Base-by-base conservation (phyloP, 2,329 filamentous ascomycete genomes). In the Fusarium sp. region DNA sequence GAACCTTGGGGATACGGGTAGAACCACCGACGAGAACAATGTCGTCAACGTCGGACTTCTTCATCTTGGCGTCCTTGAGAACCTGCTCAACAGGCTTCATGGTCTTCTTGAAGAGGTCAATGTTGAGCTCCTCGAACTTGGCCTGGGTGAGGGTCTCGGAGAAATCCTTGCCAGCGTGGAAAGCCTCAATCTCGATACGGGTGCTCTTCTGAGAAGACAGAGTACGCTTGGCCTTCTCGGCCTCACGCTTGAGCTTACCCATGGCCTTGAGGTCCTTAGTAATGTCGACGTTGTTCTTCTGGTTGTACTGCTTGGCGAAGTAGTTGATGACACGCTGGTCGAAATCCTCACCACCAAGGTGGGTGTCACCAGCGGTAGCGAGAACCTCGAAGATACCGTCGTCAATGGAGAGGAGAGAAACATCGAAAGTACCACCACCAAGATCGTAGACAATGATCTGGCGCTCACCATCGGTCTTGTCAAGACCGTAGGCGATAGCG, bases 111-210 rank as follows among this genome's bases (percentile, higher is more conserved):
- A 98, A 98, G 69, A 98, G 91, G 79, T 98, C 95, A 77, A 94
- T 94, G 92, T 98, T 98, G 78, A 98, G 90, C 85, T 98, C 95
- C 86, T 99, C 96, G 79, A 99, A 98, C 89, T 98, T 98, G 88
- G 96, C 96, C 77, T 95, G 93, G 82, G 95, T 98, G 56, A 99
- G 90, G 70, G 94, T 98, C 90, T 98, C 95, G 51, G 94, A 98
- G 88, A 98, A 97, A 83, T 98, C 96, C 75, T 97, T 91, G 86
- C 96, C 96, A 77, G 97, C 90, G 85, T 93, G 92, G 92, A 99
- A 97, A 75, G 93, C 91, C 84, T 99, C 96, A 73, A 99, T 98
- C 86, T 98, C 96, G 76, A 97, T 94, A 76, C 93, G 92, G 74
- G 93, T 93, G 73, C 92, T 94, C 91, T 94, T 94, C 86, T 97